A percentile compares a stretch with the other conserved stretches of the same genome.
Conservation (phyloP, 139 green algal species). For the Coelastrella sp. region DNA sequence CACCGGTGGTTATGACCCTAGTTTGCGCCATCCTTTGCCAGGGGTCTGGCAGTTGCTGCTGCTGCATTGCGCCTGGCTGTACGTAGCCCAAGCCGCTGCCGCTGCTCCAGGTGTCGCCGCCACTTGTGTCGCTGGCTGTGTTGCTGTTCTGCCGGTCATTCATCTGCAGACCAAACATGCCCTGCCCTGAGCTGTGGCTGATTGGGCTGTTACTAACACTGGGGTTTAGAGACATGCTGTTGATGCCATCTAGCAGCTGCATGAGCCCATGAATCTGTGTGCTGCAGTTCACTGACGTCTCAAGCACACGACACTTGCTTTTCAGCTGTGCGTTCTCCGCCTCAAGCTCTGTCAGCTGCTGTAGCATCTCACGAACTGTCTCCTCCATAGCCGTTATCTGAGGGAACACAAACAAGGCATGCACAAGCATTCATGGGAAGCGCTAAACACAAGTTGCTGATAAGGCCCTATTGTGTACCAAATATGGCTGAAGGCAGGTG, state of each 20-base stretch:
- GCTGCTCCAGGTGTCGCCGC: constrained; percentile 12
- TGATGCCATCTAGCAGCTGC: constrained; percentile 34
- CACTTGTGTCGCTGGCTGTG: not conserved
- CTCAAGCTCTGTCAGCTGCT: constrained; percentile 22
- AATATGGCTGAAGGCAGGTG: too few relatives aligned
- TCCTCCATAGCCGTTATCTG: constrained; percentile 43
- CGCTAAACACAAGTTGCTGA: too few relatives aligned
- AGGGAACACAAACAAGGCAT: too few relatives aligned
- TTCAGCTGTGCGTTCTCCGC: constrained; percentile 33
- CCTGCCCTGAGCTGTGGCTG: not conserved
- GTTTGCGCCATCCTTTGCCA: constrained; percentile 9
- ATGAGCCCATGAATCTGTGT: constrained; percentile 19
- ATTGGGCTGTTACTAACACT: not conserved
- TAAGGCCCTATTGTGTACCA: too few relatives aligned
- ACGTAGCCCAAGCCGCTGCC: not conserved
- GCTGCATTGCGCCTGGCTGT: not conserved
- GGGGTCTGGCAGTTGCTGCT: not conserved
- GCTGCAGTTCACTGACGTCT: constrained; percentile 25
- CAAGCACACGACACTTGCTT: constrained; percentile 32
- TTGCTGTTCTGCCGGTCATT: not conserved
- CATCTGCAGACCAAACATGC: not conserved
- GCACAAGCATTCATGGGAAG: too few relatives aligned
- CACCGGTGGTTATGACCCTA: not conserved
- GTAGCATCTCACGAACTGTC: not conserved
- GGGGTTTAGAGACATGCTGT: not conserved